Conservation (phyloP, 805 yeast genomes). For the Monosporozyma solicola region DNA sequence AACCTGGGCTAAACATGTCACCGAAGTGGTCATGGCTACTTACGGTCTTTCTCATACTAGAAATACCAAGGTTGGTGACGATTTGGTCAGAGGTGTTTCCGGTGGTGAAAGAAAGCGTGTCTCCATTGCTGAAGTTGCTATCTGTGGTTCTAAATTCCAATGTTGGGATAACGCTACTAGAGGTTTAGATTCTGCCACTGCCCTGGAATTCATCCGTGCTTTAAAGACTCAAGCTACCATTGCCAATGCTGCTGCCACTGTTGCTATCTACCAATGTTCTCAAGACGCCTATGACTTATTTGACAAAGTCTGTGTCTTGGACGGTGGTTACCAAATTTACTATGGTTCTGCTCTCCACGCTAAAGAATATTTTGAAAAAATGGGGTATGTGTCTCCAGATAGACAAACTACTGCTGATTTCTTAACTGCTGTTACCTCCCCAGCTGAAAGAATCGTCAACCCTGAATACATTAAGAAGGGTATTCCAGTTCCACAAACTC, state of each 20-base stretch:
- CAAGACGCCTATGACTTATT: constrained; percentile 57
- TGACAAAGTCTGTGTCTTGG: constrained; percentile 53
- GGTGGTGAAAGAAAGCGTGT: constrained; percentile 87
- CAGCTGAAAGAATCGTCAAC: constrained; percentile 43
- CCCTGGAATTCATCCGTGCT: constrained; percentile 62
- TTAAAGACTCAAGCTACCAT: constrained; percentile 54
- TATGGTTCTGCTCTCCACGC: constrained; percentile 52
- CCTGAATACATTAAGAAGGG: constrained; percentile 35
- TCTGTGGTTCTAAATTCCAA: constrained; percentile 53
- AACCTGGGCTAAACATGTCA: constrained; percentile 43
- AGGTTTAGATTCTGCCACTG: constrained; percentile 80
- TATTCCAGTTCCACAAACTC: constrained; percentile 47
- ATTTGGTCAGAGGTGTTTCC: constrained; percentile 61
- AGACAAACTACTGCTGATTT: constrained; percentile 71
- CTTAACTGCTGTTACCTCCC: constrained; percentile 61
- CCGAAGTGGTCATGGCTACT: constrained; percentile 46
- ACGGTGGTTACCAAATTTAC: constrained; percentile 53
- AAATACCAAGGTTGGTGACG: constrained; percentile 56
- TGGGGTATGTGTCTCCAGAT: constrained; percentile 59
- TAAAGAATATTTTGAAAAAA: constrained; percentile 47
- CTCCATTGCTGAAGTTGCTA: constrained; percentile 69
- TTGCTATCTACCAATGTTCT: constrained; percentile 64
- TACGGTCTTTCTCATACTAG: constrained; percentile 55
- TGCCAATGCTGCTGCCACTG: constrained; percentile 46
- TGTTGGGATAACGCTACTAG: constrained; percentile 82